A percentile compares a stretch with the other conserved stretches of the same genome.
Conservation (phyloP, 2,329 filamentous ascomycete species). For the Bipolaris cookei region DNA sequence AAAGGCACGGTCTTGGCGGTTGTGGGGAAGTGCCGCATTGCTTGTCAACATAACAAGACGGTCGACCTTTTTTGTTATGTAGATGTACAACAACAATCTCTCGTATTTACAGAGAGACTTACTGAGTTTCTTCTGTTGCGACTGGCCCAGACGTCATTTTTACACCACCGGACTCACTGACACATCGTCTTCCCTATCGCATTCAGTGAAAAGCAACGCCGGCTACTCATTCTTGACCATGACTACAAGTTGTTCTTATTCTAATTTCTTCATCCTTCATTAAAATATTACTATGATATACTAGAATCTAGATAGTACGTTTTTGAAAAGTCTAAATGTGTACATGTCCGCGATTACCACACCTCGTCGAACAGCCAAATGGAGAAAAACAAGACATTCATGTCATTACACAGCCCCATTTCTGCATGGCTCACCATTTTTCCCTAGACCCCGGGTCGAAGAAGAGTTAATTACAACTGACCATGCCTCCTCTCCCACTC, state of each 20-base stretch:
- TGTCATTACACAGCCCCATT: constrained; percentile 17
- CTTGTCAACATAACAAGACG: background rate
- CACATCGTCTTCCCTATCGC: constrained; percentile 3
- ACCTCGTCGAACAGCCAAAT: background rate
- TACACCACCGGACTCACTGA: constrained; percentile 3
- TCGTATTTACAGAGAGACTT: background rate
- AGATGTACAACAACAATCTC: background rate
- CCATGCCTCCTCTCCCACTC: constrained; percentile 73
- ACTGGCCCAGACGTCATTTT: constrained; percentile 7
- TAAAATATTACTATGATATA: background rate
- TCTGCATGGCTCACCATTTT: background rate
- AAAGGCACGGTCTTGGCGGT: constrained; percentile 11
- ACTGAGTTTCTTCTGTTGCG: background rate
- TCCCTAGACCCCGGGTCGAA: background rate
- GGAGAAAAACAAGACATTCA: constrained; percentile 11
- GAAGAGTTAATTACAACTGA: constrained; percentile 20
- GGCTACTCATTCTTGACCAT: too few species aligned
- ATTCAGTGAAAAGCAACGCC: too few species aligned
- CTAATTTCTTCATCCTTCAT: background rate
- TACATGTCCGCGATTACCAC: too few species aligned
- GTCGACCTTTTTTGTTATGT: background rate
- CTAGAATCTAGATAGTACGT: background rate
- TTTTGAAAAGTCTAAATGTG: background rate
- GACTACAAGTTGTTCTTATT: background rate
- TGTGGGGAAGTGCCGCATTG: constrained; percentile 7